These are phyloP conservation scores for Penicillium manginii DNA, from an alignment of 495 filamentous ascomycete species.

Conservation along the genomic window DNA sequence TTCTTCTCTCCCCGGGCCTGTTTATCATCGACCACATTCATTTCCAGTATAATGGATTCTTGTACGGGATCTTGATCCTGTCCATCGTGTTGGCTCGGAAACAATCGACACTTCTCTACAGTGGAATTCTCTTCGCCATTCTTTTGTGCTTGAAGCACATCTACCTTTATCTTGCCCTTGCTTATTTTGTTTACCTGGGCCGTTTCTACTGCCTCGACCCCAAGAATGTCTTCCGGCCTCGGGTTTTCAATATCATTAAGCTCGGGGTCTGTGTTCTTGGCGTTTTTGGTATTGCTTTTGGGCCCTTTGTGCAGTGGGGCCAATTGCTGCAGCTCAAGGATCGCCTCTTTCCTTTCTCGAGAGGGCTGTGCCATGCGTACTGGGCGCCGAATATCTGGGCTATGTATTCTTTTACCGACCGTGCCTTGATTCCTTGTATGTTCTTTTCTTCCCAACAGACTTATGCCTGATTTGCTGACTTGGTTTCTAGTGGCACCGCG, in stretches of 20 bases:
- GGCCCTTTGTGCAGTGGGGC: slow-evolving; percentile 81
- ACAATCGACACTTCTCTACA: slow-evolving; percentile 72
- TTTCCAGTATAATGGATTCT: slow-evolving; percentile 98
- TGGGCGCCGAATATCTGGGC: slow-evolving; percentile 99
- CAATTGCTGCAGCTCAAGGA: slow-evolving; percentile 88
- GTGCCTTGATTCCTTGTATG: slow-evolving; percentile 78
- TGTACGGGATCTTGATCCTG: slow-evolving; percentile 86
- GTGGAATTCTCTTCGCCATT: slow-evolving; percentile 80
- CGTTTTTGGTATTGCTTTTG: slow-evolving; percentile 84
- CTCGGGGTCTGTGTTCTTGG: slow-evolving; percentile 71
- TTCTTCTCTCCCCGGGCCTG: slow-evolving; percentile 88
- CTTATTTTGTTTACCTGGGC: slow-evolving; percentile 92
- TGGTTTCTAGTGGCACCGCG: slow-evolving; percentile 69
- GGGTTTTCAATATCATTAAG: slow-evolving; percentile 77
- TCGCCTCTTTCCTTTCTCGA: slow-evolving; percentile 89
- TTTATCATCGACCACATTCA: slow-evolving; percentile 99
- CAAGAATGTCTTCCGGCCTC: slow-evolving; percentile 74
- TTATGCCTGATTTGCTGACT: slow-evolving; percentile 27
- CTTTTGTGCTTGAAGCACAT: slow-evolving; percentile 97
- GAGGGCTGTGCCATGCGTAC: slow-evolving; percentile 94
- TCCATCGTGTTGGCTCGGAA: slow-evolving; percentile 83
- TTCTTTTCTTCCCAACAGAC: slow-evolving; percentile 4
- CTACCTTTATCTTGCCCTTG: slow-evolving; percentile 94
- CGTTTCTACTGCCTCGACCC: slow-evolving; percentile 86
- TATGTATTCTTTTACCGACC: slow-evolving; percentile 89